phyloP scores from a whole-genome alignment of 169 alveolate genomes.

The Plasmodium adleri region DNA sequence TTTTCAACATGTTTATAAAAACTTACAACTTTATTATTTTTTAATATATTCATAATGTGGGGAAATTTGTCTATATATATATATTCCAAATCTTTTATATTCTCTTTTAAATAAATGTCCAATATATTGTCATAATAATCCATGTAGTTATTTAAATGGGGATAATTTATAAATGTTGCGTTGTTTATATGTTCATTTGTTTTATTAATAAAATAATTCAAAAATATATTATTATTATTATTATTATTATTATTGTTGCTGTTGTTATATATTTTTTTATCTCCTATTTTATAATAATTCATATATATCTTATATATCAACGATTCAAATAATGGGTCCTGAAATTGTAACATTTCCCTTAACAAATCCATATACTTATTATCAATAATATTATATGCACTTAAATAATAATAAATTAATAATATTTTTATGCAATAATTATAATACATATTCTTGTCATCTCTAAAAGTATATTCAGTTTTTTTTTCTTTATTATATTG shows the following conservation, averaged over 20 bases:
- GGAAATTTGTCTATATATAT: constrained; percentile 52
- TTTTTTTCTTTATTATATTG: neutral
- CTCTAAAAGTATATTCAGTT: neutral
- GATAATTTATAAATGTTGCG: neutral
- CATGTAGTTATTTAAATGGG: too few species aligned
- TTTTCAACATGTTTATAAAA: constrained; percentile 21
- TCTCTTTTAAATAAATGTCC: neutral
- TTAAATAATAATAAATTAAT: constrained; percentile 40
- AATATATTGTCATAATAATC: too few species aligned
- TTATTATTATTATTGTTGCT: neutral
- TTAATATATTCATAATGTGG: neutral
- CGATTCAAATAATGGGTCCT: constrained; percentile 28
- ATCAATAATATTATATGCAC: constrained; percentile 26
- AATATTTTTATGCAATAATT: constrained; percentile 17
- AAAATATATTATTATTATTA: neutral
- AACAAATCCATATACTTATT: constrained; percentile 30
- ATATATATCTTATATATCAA: constrained; percentile 48
- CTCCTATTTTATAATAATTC: constrained; percentile 32
- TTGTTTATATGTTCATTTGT: neutral
- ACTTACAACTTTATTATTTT: constrained; percentile 9
- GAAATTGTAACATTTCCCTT: constrained; percentile 14
- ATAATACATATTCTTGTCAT: neutral
- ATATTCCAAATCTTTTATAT: constrained; percentile 15
- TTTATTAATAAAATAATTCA: neutral
- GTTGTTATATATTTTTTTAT: neutral